Evolutionary conservation across 2,329 filamentous ascomycete genomes (phyloP).

Genomic region (Neopestalotiopsis sp.): DNA sequence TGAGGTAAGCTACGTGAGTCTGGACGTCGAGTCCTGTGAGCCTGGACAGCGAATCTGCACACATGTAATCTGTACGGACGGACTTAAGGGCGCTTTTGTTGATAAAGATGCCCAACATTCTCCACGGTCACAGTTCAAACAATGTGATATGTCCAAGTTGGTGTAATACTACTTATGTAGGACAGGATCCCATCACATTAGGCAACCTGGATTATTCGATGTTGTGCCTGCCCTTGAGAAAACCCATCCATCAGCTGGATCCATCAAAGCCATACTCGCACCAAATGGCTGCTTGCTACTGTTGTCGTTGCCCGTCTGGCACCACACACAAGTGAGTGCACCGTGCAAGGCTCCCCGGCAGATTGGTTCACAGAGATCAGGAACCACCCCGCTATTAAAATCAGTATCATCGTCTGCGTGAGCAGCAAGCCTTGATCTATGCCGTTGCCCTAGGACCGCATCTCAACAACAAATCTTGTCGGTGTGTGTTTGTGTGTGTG

Average conservation of each 20-base stretch:
- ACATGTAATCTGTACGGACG: too few relatives aligned
- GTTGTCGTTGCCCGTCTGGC: background rate
- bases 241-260: background rate
- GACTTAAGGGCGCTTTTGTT: too few relatives aligned
- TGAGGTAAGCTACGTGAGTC: background rate
- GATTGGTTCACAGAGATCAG: constrained; percentile 1
- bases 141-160: background rate
- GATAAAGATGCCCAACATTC: too few relatives aligned
- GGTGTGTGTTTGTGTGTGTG: background rate
- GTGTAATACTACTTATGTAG: background rate
- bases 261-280: background rate
- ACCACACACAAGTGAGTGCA: background rate
- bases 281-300: background rate
- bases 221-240: background rate
- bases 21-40: too few relatives aligned
- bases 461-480: background rate
- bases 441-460: background rate
- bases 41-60: background rate
- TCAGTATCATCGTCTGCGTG: background rate
- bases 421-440: background rate
- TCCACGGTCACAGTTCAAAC: too few relatives aligned
- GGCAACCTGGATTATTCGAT: background rate
- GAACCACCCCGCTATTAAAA: background rate
- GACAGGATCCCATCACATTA: background rate
- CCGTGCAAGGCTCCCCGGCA: constrained; percentile 1